Base-by-base conservation (phyloP, 805 yeast species). In the Ogataea salicorniae region DNA sequence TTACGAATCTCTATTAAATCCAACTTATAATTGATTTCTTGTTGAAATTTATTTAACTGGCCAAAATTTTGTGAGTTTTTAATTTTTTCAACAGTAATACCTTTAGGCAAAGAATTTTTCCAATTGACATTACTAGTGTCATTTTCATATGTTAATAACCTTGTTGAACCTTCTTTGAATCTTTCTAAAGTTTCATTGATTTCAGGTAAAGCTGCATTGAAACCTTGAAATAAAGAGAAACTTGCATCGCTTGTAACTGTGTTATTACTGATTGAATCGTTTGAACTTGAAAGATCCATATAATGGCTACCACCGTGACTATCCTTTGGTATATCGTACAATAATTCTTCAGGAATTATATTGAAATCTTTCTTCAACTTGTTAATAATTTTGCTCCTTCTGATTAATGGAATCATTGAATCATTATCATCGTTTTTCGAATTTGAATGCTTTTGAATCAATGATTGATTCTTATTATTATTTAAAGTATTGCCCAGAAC, bases 211-310 rank as follows among this genome's bases (percentile, higher is more conserved):
- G 78, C 69, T 4, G 88, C 87, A 56, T 73, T 72, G 59, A 85
- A 83, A 1, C 91, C 90, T 62, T 84, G 91, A 57, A 76, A 83
- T 20, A 85, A 64, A 3, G 89, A 79, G 52, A 77, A 79, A 9
- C 61, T 56, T 1, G 48, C 18, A 9, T 41, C 49, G 26, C 13
- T 23, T 8, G 34, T 44, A 11, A 41, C 45, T 13, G 35, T 23
- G 6, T 34, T 13, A 9, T 22, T 36, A 18, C 22, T 37, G 15
- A 20, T 17, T 34, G 17, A n/a, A 26, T 26, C 31, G 31, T 9
- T 26, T 26, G 31, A 26, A 9, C 31, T 26, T 26, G 31, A 26
- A 26, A 26, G 26, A 16, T 9, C 16, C 16, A 15, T 6, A 9
- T 23, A 29, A 16, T 59, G 59, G 5, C 48, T 53, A 9, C 52